A percentile compares a stretch with the other conserved stretches of the same genome.
These are phyloP conservation scores for Schizophyllum amplum DNA, from an alignment of 1,284 basidiomycete species.

Conservation along the genomic window DNA sequence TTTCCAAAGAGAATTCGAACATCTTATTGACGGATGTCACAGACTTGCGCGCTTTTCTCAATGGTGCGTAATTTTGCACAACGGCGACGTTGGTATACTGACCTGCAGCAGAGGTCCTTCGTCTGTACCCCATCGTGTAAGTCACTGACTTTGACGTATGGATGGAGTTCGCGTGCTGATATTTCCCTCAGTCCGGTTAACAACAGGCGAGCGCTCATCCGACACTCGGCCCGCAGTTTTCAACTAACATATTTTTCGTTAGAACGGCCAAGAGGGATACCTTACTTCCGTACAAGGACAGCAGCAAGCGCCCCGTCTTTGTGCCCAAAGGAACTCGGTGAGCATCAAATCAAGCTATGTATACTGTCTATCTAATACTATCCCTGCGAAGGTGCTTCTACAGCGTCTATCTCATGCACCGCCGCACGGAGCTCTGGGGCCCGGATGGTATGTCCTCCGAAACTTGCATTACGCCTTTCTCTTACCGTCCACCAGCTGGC, in stretches of 20 bases:
- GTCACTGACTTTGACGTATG: conserved; percentile 11
- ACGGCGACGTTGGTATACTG: background rate
- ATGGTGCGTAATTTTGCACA: conserved; percentile 29
- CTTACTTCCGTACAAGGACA: background rate
- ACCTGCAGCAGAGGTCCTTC: conserved; percentile 39
- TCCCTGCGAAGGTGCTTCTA: conserved; percentile 11
- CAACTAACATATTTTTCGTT: background rate
- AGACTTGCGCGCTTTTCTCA: conserved; percentile 47
- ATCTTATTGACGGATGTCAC: too few species aligned
- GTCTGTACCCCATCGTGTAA: conserved; percentile 55
- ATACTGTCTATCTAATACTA: background rate
- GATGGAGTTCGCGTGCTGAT: too few species aligned
- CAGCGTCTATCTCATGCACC: conserved; percentile 25
- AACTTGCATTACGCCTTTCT: background rate
- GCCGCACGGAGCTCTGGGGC: conserved; percentile 28
- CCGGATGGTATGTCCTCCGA: conserved; percentile 20
- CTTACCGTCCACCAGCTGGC: background rate
- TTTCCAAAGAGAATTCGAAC: too few species aligned
- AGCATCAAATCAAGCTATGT: background rate
- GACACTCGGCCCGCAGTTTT: background rate
- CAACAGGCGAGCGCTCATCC: conserved; percentile 23
- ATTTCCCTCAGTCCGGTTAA: conserved; percentile 12
- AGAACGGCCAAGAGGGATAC: background rate
- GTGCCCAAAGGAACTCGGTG: background rate
- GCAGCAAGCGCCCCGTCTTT: conserved; percentile 5